Evolutionary conservation across 1,284 basidiomycete species (phyloP), one percentile per base, ranked within the genome.

Genomic region (Agaricales sp.): DNA sequence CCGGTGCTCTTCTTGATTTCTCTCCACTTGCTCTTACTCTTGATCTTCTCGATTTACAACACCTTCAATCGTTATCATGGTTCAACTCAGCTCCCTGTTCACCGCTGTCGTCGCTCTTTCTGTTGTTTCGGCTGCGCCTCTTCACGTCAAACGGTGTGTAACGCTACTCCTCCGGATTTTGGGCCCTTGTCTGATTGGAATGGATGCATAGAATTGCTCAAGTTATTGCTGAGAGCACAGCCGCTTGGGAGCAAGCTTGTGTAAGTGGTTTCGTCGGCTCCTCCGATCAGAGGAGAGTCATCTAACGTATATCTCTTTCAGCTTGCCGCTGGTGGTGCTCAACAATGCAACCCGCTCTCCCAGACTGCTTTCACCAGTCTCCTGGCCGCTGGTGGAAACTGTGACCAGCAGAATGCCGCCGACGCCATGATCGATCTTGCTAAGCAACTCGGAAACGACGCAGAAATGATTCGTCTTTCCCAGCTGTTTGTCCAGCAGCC

Each of bases 401-500:
- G 62, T 45, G 61, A 59, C 46, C 63, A 64, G 46, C 63, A 65
- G 44, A 53, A 64, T 46, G 58, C 61, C n/a, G 62, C 60, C 4
- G 63, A 64, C 45, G 21, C 46, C 2, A 64, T 64, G 62, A 54
- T 64, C 43, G 56, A 57, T 46, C 56, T 64, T n/a, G 61, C 62
- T 6, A 63, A 62, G 50, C 53, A 55, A 8, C 57, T 64, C 30
- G 57, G 60, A 43, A 59, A 57, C 46, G 51, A 62, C 48, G 23
- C 61, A 8, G 57, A 60, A 21, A 63, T 63, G 61, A 63, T 64
- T 48, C 47, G 48, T 23, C 58, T 61, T 24, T 52, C 62, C 6
- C 59, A 61, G 45, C 50, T 64, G 44, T 82, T 79, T 54, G 70
- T 65, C 8, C 79, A 82, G 58, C 80, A 82, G 59, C 75, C 80